Percentiles rank a stretch among this genome's conserved stretches.
Conservation (phyloP, 257 asterid species). For the Schizonepeta tenuifolia region DNA sequence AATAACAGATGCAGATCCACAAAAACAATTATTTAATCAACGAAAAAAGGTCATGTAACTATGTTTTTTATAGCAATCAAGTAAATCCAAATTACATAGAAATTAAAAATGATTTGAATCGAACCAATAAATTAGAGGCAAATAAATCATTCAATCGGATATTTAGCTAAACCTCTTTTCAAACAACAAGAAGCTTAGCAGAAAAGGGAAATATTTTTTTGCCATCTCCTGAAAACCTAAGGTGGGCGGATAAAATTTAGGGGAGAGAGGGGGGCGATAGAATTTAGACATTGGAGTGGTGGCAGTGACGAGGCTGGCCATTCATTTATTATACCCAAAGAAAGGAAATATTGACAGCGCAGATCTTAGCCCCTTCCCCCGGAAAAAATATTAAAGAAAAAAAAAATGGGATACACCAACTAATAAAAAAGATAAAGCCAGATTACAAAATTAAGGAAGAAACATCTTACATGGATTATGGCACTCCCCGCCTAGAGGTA, state of each 20-base stretch:
- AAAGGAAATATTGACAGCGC: neutral
- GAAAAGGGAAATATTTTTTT: conserved; percentile 6
- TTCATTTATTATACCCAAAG: neutral
- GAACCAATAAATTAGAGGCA: neutral
- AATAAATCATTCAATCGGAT: conserved; percentile 11
- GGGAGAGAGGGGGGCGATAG: neutral
- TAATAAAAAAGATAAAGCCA: neutral
- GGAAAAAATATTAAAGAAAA: neutral
- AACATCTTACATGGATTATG: neutral
- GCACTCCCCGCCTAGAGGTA: neutral
- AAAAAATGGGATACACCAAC: too few relatives aligned
- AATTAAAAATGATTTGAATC: neutral
- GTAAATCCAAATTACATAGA: too few relatives aligned
- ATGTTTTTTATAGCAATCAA: too few relatives aligned
- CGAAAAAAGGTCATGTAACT: neutral
- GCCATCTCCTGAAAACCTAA: conserved; percentile 10
- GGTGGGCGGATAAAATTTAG: neutral
- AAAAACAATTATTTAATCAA: neutral
- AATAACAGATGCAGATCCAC: neutral
- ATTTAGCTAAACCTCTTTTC: conserved; percentile 1
- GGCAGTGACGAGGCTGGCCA: neutral
- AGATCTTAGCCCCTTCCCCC: neutral
- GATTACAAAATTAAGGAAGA: neutral
- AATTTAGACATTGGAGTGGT: neutral
- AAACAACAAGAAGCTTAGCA: conserved; percentile 7